Base-by-base conservation (phyloP, 495 filamentous ascomycete species). In the Aspergillus incahuasiensis region DNA sequence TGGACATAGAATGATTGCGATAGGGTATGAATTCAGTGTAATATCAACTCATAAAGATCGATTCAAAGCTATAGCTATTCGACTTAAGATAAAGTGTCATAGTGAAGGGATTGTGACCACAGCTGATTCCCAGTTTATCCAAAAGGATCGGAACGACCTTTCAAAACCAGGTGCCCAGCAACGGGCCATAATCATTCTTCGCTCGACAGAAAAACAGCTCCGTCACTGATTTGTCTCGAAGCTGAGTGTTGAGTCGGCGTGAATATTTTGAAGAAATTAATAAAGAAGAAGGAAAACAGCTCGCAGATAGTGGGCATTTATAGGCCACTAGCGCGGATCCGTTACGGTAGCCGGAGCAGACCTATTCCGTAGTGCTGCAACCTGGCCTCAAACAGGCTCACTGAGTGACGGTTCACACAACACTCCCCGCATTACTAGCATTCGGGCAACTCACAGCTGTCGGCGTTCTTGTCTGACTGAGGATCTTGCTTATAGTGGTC, bases 141-240 rank as follows among this genome's bases (percentile, higher is more conserved):
- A 69, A 66, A 78, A 81, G 74, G 75, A 74, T 79, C 81, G 67
- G 71, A 80, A 87, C 72, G 82, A 82, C 79, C 72, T 78, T 79
- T 88, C 83, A 78, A 87, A 82, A 68, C 71, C 79, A 80, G 85
- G 86, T 84, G 86, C 86, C 86, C 86, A 90, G 86, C 84, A 76
- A 87, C 81, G 82, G 84, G 86, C 79, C 65, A 25, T 63, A 61
- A 54, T 73, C 62, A 55, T 58, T 89, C 83, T 89, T 67, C 84
- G 86, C 85, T 66, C 82, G 87, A 85, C 79, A 76, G 80, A 78
- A 86, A 82, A 86, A 83, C 85, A 84, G 71, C 69, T 71, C 75
- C 73, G 65, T 68, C 74, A 80, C 70, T 47, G 63, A 61, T 56
- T 66, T 65, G 48, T 67, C 71, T 63, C 48, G 68, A 81, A 77